Evolutionary conservation across 331 rosid genomes (phyloP).

Genomic region (Stylosanthes scabra): DNA sequence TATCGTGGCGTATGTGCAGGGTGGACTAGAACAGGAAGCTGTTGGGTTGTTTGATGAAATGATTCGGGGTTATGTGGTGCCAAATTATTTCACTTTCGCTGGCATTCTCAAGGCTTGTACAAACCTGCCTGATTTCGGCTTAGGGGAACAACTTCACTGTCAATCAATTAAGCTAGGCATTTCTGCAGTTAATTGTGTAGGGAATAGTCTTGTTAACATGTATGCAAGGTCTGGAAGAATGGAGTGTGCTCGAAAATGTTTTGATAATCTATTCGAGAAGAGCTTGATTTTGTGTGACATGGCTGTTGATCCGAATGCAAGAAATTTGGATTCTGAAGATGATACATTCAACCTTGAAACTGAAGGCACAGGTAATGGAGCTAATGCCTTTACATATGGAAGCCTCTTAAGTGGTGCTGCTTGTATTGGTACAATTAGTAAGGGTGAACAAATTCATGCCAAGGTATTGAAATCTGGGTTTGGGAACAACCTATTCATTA

Average conservation of each 20-base stretch:
- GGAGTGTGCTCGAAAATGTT: constrained; percentile 53
- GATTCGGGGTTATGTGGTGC: constrained; percentile 43
- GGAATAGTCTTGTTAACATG: constrained; percentile 52
- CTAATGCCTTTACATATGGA: constrained; percentile 50
- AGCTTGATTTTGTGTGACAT: constrained; percentile 39
- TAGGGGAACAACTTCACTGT: constrained; percentile 49
- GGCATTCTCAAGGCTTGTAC: constrained; percentile 55
- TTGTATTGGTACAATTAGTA: constrained; percentile 47
- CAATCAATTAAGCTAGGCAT: constrained; percentile 48
- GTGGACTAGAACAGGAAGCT: constrained; percentile 47
- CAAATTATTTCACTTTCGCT: constrained; percentile 53
- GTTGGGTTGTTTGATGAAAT: constrained; percentile 43
- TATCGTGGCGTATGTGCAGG: constrained; percentile 44
- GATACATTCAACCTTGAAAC: constrained; percentile 33
- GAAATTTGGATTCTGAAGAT: constrained; percentile 34
- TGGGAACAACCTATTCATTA: constrained; percentile 30
- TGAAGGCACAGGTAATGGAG: constrained; percentile 39
- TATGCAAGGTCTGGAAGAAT: constrained; percentile 56
- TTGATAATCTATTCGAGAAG: constrained; percentile 50
- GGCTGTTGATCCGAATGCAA: constrained; percentile 35
- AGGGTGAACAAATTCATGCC: constrained; percentile 63
- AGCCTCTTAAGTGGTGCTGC: constrained; percentile 64
- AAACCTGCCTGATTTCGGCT: constrained; percentile 41
- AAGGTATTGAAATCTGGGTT: constrained; percentile 45
- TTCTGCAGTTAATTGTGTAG: constrained; percentile 51